A percentile compares a stretch with the other conserved stretches of the same genome.
Conservation (phyloP, 148 eudicot genomes). For the Simmondsia chinensis region DNA sequence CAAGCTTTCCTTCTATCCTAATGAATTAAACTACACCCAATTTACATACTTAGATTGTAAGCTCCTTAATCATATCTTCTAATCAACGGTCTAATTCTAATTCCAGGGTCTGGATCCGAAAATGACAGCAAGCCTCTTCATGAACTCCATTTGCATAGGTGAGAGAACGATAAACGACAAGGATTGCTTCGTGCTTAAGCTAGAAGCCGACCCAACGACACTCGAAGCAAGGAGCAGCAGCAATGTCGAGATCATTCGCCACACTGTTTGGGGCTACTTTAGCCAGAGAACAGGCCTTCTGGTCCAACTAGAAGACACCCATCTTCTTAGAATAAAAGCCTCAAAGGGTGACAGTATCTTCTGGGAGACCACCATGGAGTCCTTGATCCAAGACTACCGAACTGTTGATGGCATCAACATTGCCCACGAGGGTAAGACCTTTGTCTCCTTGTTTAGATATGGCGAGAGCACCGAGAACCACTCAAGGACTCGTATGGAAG, state of each 20-base stretch:
- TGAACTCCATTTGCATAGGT: conserved; percentile 65
- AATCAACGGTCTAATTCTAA: background rate
- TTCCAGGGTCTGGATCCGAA: conserved; percentile 90
- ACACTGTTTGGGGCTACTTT: conserved; percentile 86
- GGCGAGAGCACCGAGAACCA: conserved; percentile 58
- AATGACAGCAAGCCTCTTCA: conserved; percentile 66
- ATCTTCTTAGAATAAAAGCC: conserved; percentile 56
- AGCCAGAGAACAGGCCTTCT: conserved; percentile 88
- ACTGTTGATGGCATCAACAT: conserved; percentile 71
- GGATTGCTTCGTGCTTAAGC: conserved; percentile 77
- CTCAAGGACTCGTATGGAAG: conserved; percentile 74
- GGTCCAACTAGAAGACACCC: conserved; percentile 74
- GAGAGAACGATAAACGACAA: conserved; percentile 60
- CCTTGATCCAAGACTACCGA: conserved; percentile 55
- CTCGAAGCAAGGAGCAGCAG: conserved; percentile 68
- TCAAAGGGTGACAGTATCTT: conserved; percentile 44
- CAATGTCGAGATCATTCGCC: conserved; percentile 70
- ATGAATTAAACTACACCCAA: too few relatives aligned
- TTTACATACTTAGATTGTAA: too few relatives aligned
- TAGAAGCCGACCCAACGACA: conserved; percentile 54
- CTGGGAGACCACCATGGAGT: conserved; percentile 98
- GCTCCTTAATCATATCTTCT: too few relatives aligned
- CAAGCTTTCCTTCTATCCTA: too few relatives aligned
- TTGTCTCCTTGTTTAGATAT: conserved; percentile 54
- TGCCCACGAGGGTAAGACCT: conserved; percentile 69